Evolutionary conservation across 2,329 filamentous ascomycete genomes (phyloP).

Genomic region (Epichloe elymi): DNA sequence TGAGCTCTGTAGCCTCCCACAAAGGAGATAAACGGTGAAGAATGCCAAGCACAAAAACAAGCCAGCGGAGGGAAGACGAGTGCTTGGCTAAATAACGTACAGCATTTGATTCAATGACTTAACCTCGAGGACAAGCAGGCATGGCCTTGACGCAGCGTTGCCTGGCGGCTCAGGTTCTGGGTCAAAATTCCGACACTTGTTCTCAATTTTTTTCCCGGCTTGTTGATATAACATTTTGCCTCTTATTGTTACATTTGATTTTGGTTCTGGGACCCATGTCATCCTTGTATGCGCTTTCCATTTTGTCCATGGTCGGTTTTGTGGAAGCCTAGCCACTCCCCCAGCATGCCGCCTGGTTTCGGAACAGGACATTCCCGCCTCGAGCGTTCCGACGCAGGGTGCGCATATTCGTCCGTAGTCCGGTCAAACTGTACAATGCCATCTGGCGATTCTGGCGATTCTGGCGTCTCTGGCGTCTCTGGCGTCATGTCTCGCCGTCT

Average conservation of each 20-base stretch:
- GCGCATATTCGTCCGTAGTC: conserved; percentile 22
- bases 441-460: conserved; percentile 27
- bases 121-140: too few relatives aligned
- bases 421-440: conserved; percentile 36
- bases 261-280: conserved; percentile 3
- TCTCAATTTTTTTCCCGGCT: not conserved
- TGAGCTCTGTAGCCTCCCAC: too few relatives aligned
- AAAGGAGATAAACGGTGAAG: too few relatives aligned
- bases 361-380: conserved; percentile 81
- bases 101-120: too few relatives aligned
- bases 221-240: not conserved
- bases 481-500: conserved; percentile 21
- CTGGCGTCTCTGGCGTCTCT: conserved; percentile 22
- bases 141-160: too few relatives aligned
- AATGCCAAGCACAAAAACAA: too few relatives aligned
- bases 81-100: too few relatives aligned
- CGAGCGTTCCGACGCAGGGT: conserved; percentile 24
- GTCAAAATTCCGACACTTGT: not conserved
- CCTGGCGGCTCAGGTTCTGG: too few relatives aligned
- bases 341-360: conserved; percentile 70
- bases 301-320: conserved; percentile 16
- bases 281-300: conserved; percentile 12
- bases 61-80: too few relatives aligned
- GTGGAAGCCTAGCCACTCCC: conserved; percentile 57
- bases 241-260: not conserved